Base-by-base conservation (phyloP, 1,284 basidiomycete genomes). In the Hemileia vastatrix region DNA sequence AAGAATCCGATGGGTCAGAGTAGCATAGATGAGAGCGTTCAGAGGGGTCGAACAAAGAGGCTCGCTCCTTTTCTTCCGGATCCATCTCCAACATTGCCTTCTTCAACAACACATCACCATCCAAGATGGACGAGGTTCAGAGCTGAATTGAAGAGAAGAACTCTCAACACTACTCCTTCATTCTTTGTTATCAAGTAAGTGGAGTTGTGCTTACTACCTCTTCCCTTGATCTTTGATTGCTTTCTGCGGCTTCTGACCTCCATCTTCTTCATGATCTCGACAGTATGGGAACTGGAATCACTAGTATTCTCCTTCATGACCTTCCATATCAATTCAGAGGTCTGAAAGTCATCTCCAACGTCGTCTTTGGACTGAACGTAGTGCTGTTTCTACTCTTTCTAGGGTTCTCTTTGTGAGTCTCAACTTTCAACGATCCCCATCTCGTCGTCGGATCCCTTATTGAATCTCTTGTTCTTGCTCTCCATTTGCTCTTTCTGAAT, bases 281-380 rank as follows among this genome's bases (percentile, higher is more conserved):
- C n/a, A 77, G 71, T 56, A 78, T 80, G 79, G 79, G 79, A 0
- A 80, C 79, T 0, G 79, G 79, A 6, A 79, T 80, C 66, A 67
- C 74, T 1, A 76, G 77, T 0, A 77, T 79, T 45, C 66, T 81
- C 3, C 71, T 80, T 1, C 72, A 79, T 65, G 74, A 77, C 64
- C 69, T 80, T 21, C 80, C 80, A 0, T 81, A 79, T 66, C 71
- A 73, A 15, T 78, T 77, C 36, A 50, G 52, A 3, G 78, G 79
- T 64, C 70, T 80, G 1, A 64, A 72, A 36, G 67, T 67, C 40
- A 70, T 80, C 56, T 76, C 75, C 13, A 68, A 72, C 18, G 76
- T 80, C 36, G 79, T 88, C 69, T 86, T 88, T 72, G 81, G 84
- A 66, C 76, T 88, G 61, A 86, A 88, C 71, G 72, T 87, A 19